Evolutionary conservation across 768 basidiomycete genomes (phyloP).

Genomic region (Dendrothele bispora): DNA sequence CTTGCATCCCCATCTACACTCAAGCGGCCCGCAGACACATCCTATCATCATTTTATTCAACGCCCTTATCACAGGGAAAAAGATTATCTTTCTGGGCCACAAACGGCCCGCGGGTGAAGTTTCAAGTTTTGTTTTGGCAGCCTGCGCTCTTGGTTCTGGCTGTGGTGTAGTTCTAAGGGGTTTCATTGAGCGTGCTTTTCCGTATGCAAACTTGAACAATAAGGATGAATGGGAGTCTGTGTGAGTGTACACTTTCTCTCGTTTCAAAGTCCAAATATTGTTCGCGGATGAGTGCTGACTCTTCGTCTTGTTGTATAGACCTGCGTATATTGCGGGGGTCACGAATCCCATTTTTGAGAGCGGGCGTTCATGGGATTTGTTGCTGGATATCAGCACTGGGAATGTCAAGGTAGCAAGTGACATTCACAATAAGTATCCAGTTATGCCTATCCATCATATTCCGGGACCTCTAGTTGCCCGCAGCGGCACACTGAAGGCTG

Average conservation of each 20-base stretch:
- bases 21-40: constrained; percentile 86
- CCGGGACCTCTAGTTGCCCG: constrained; percentile 47
- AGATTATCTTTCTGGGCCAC: constrained; percentile 95
- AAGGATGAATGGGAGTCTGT: constrained; percentile 88
- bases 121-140: constrained; percentile 88
- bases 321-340: constrained; percentile 95
- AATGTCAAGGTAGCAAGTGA: constrained; percentile 88
- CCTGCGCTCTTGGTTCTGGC: constrained; percentile 91
- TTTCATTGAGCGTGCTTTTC: constrained; percentile 90
- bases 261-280: not conserved
- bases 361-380: constrained; percentile 85
- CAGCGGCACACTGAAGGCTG: constrained; percentile 63
- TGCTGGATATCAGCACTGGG: constrained; percentile 88
- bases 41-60: constrained; percentile 96
- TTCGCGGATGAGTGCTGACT: not conserved
- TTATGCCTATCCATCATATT: constrained; percentile 37
- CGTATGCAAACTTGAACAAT: constrained; percentile 89
- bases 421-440: constrained; percentile 60
- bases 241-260: constrained; percentile 45
- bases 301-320: constrained; percentile 39
- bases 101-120: constrained; percentile 88
- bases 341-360: constrained; percentile 96
- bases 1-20: constrained; percentile 90
- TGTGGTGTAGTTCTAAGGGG: constrained; percentile 83
- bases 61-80: constrained; percentile 90